Conservation (phyloP, 306 rosid genomes). For the Glycine soja region DNA sequence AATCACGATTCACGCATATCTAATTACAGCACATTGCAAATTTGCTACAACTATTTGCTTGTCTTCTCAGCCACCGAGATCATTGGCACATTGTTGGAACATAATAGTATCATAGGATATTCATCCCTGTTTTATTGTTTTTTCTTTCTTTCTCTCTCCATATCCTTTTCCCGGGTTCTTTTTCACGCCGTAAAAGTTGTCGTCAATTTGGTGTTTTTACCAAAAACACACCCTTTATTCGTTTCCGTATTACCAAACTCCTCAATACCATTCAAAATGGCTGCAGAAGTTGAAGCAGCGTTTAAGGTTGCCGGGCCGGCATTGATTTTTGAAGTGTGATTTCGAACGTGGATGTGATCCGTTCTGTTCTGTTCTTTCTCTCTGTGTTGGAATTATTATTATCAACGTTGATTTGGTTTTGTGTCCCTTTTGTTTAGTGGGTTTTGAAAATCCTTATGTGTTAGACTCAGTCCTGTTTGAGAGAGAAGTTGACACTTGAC, state of each 20-base stretch:
- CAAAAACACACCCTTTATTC: too few species aligned
- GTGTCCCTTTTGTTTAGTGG: background rate
- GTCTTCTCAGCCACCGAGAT: background rate
- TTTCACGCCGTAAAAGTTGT: too few species aligned
- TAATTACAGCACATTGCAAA: background rate
- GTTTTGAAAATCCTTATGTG: too few species aligned
- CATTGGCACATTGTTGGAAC: background rate
- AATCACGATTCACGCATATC: background rate
- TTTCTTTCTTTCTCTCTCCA: background rate
- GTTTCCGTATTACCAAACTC: too few species aligned
- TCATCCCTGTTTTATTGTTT: background rate
- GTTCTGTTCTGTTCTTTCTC: conserved; percentile 5
- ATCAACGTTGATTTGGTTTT: conserved; percentile 27
- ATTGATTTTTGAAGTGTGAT: too few species aligned
- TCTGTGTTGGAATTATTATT: conserved; percentile 49
- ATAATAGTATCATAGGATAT: background rate
- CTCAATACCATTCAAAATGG: too few species aligned
- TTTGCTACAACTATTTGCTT: background rate
- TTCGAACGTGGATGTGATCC: background rate
- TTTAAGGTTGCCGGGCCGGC: too few species aligned
- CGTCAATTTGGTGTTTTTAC: too few species aligned
- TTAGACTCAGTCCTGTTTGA: conserved; percentile 58
- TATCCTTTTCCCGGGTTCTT: background rate
- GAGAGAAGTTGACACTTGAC: conserved; percentile 51
- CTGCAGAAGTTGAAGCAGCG: too few species aligned